Evolutionary conservation across 73 alveolate genomes (phyloP), one percentile per base, ranked within the genome.

Genomic region (Diophrys sp.): DNA sequence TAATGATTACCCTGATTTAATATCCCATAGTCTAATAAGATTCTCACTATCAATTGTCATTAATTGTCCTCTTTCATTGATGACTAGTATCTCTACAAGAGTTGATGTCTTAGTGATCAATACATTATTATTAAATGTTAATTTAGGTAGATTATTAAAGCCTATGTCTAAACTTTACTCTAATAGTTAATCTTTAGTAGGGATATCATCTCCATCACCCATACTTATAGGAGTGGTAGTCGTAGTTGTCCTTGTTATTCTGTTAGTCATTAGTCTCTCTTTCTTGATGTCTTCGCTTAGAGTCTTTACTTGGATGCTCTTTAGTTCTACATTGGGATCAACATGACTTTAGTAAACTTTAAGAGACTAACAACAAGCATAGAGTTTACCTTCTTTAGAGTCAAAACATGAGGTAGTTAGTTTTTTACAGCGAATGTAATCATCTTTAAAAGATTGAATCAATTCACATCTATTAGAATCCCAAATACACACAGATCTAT

Each of bases 11-110:
- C 87, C 79, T 1, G 84, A 44, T 33, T 74, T 53, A 11, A 80
- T 67, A 31, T 75, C 56, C 94, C 94, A 87, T 0, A 78, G 80
- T 28, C 94, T 31, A 31, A 87, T 68, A 31, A 87, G 78, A 54
- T 81, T 87, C 34, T 87, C 88, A 0, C 90, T 80, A 32, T 87
- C 94, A 0, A 87, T 68, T 25, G 90, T 87, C 25, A 80, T 73
- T 0, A 79, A 14, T 33, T 33, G 54, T 23, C 70, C 71, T 5
- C 29, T 56, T 32, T 54, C 56, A 11, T 77, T 78, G 26, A 77
- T 14, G n/a, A 67, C 28, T 0, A 31, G 53, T 26, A 68, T 69
- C 26, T 78, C 80, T 27, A 86, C 93, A 0, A 86, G 69, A 32
- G 72, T 76, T 29, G 87, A 55, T 1, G 82, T 79, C 18, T 30